Evolutionary conservation across 768 basidiomycete genomes (phyloP).

Genomic region (Piloderma croceum): DNA sequence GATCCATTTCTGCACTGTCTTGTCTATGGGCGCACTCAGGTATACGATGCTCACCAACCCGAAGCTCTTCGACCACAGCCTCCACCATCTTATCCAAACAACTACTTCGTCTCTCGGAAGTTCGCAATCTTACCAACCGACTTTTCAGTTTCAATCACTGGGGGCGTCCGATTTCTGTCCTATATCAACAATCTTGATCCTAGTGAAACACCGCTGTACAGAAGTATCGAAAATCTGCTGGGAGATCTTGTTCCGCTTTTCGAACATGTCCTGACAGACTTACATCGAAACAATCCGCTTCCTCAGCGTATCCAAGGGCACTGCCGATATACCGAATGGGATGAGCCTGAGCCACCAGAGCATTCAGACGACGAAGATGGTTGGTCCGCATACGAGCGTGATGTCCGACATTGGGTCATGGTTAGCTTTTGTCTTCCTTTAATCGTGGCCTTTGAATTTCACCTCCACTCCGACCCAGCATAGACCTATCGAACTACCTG

Average conservation of each 20-base stretch:
- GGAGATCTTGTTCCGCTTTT: slow-evolving; percentile 40
- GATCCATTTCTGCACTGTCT: slow-evolving; percentile 37
- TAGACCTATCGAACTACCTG: slow-evolving; percentile 41
- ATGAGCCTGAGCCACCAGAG: slow-evolving; percentile 45
- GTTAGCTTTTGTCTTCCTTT: too few species aligned
- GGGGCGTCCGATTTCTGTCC: slow-evolving; percentile 30
- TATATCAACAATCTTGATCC: slow-evolving; percentile 54
- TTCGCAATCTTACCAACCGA: slow-evolving; percentile 43
- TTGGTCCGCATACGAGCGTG: slow-evolving; percentile 38
- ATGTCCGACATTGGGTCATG: slow-evolving; percentile 39
- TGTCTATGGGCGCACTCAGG: slow-evolving; percentile 36
- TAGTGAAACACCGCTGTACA: slow-evolving; percentile 25
- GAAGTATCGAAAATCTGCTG: slow-evolving; percentile 29
- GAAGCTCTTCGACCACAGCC: slow-evolving; percentile 20
- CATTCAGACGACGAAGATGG: slow-evolving; percentile 45
- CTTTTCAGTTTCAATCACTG: slow-evolving; percentile 29
- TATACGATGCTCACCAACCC: slow-evolving; percentile 20
- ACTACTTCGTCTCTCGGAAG: slow-evolving; percentile 35
- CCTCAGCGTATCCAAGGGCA: slow-evolving; percentile 37
- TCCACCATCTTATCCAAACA: slow-evolving; percentile 25
- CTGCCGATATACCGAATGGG: slow-evolving; percentile 39
- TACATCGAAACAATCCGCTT: slow-evolving; percentile 44
- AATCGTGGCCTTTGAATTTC: too few species aligned
- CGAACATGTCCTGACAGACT: slow-evolving; percentile 47
- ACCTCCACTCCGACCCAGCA: too few species aligned